Evolutionary conservation across 1,284 basidiomycete genomes (phyloP), one percentile per base, ranked within the genome.

Genomic region (Pseudozyma tsukubaensis): DNA sequence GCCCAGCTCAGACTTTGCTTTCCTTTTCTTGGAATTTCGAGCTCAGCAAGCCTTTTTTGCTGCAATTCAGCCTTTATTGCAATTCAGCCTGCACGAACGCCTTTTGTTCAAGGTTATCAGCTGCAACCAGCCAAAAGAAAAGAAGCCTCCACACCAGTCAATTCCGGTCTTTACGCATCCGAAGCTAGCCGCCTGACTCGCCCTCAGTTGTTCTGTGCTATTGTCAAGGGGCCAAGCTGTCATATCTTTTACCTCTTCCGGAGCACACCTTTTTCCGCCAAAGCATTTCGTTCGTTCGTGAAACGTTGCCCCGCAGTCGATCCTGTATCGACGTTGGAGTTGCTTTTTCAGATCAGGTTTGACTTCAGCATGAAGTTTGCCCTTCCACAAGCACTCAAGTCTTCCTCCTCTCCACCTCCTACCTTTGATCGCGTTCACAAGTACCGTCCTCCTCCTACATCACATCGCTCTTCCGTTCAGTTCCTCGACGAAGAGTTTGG

Each of bases 371-470:
- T 72, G 69, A 61, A 50, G 59, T 48, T 62, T 35, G 16, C 52
- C 11, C 70, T 70, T n/a, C 57, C 52, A 37, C 18, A 36, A 5
- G n/a, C 54, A 10, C 24, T 55, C 48, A 53, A 54, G 43, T 35
- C 51, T 32, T 35, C 60, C 32, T 50, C 66, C 12, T 14, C 65
- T 37, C 37, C 59, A 4, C 60, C 52, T 19, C 70, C 67, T 37
- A 45, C 58, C 34, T 75, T 75, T 18, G 63, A 75, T 18, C 72
- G 72, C n/a, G 68, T 29, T 19, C 72, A 50, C 63, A 75, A 75
- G 54, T 75, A 75, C 36, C 59, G 67, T 32, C 67, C 64, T 50
- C 72, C 72, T 29, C 64, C 72, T 14, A 75, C 72, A 4, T 75
- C 72, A 1, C 58, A 59, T 37, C 72, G 68, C 51, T 63, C 72